phyloP scores from a whole-genome alignment of 257 asterid genomes.

The Verbena officinalis region DNA sequence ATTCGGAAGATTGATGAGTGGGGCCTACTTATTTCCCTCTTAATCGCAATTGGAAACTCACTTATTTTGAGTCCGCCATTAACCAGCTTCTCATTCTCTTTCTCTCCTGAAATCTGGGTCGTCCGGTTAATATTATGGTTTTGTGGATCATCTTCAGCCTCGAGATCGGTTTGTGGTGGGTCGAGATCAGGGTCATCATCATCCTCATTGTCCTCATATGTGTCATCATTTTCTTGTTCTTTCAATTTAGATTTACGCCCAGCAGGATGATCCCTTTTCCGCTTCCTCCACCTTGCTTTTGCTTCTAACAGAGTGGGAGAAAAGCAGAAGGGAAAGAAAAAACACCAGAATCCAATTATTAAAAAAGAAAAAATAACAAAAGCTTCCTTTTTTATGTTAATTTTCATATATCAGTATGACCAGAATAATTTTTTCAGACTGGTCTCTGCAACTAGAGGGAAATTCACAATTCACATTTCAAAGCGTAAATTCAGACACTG shows the following conservation, averaged over 20 bases:
- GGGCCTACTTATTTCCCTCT: slow-evolving; percentile 67
- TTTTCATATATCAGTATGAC: slow-evolving; percentile 15
- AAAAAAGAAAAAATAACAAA: too few species aligned
- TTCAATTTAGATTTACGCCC: slow-evolving; percentile 64
- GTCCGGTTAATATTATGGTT: slow-evolving; percentile 41
- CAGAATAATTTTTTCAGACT: neutral
- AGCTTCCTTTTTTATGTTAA: neutral
- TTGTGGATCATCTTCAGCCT: slow-evolving; percentile 50
- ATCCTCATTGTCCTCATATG: slow-evolving; percentile 79
- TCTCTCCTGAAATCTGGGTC: slow-evolving; percentile 38
- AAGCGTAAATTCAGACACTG: slow-evolving; percentile 13
- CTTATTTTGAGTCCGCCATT: slow-evolving; percentile 55
- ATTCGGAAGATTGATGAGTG: slow-evolving; percentile 72
- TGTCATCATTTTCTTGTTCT: slow-evolving; percentile 69
- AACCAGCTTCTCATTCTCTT: slow-evolving; percentile 63
- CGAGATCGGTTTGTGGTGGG: slow-evolving; percentile 55
- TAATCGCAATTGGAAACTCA: slow-evolving; percentile 72
- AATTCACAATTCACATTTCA: slow-evolving; percentile 26
- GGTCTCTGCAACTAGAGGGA: slow-evolving; percentile 4
- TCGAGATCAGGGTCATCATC: slow-evolving; percentile 72
- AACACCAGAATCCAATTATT: neutral
- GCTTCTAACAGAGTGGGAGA: slow-evolving; percentile 45
- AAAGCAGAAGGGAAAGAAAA: neutral
- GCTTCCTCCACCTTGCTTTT: slow-evolving; percentile 91
- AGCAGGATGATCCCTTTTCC: slow-evolving; percentile 69